Evolutionary conservation across 805 yeast species (phyloP), one percentile per base, ranked within the genome.

Genomic region (Priceomyces melissophilus): DNA sequence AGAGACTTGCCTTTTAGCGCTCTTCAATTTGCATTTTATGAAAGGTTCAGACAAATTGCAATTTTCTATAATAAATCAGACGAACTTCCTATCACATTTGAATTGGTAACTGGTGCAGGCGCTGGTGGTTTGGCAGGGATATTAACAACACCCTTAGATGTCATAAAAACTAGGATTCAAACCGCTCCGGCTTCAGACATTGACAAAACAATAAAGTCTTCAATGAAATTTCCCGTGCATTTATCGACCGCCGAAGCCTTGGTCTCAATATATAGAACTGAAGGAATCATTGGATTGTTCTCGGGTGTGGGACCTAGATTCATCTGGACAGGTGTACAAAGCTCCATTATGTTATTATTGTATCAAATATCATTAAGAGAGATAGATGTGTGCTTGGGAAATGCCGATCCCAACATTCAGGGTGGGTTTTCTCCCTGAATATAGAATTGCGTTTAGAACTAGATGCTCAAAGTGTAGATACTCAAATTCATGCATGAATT

Each of bases 1-100:
- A 77, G 99, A 48, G 99, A 93, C 57, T 67, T 93, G 50, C 99
- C 99, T 5, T 93, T 93, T 63, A 85, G 96, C 50, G 98, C 97
- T 1, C 71, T 93, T 39, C 99, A 93, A 59, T 84, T 93, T 68
- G 96, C 98, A 36, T 91, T 93, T 54, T 93, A 93, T 63, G 99
- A 93, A 62, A 78, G 79, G 56, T 83, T 84, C 50, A 72, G 95
- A 53, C 73, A 76, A 46, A 62, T 67, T 52, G 88, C 91, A 1
- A 81, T 69, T 6, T 40, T 47, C 15, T 69, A 61, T 42, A 54
- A 69, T 40, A 44, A 45, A 9, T 45, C 54, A 8, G 60, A 65
- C 13, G 81, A 78, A 35, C 61, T 86, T 39, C 75, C 84, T 1
- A 61, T 84, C 6, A 40, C 70, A 4, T 61, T 75, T 31, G 99